phyloP scores from a whole-genome alignment of 1,284 basidiomycete genomes.

The Ceratobasidium sp. region DNA sequence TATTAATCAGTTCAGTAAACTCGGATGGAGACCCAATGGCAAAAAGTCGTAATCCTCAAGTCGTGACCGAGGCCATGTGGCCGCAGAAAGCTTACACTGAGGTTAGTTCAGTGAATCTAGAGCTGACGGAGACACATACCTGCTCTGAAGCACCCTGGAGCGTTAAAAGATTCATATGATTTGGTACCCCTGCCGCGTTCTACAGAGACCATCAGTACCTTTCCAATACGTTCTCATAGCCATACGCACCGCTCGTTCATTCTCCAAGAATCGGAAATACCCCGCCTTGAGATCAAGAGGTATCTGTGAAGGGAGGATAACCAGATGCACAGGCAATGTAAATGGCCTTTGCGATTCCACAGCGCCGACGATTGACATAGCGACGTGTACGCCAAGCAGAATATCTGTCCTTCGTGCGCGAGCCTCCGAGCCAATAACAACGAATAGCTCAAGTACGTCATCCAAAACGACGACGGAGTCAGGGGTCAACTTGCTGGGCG shows the following conservation, averaged over 20 bases:
- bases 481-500: conserved; percentile 48
- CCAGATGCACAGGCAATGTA: conserved; percentile 74
- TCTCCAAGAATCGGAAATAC: conserved; percentile 73
- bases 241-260: conserved; percentile 66
- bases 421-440: conserved; percentile 76
- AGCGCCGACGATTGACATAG: conserved; percentile 57
- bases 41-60: conserved; percentile 49
- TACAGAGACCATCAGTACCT: conserved; percentile 54
- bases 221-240: background rate
- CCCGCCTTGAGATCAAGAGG: conserved; percentile 75
- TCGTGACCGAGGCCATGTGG: conserved; percentile 46
- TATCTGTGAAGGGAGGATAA: conserved; percentile 77
- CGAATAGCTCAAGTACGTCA: conserved; percentile 80
- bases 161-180: conserved; percentile 82
- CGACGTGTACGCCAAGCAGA: conserved; percentile 68
- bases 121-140: conserved; percentile 59
- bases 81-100: conserved; percentile 32
- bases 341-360: conserved; percentile 65
- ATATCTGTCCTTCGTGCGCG: conserved; percentile 72
- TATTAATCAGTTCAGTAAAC: conserved; percentile 11
- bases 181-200: conserved; percentile 72
- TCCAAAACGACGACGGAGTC: conserved; percentile 73
- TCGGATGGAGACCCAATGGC: conserved; percentile 50
- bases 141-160: conserved; percentile 68
- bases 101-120: background rate